These are phyloP conservation scores for Daldinia eschscholtzii DNA, from an alignment of 2,329 filamentous ascomycete species.

Conservation along the genomic window DNA sequence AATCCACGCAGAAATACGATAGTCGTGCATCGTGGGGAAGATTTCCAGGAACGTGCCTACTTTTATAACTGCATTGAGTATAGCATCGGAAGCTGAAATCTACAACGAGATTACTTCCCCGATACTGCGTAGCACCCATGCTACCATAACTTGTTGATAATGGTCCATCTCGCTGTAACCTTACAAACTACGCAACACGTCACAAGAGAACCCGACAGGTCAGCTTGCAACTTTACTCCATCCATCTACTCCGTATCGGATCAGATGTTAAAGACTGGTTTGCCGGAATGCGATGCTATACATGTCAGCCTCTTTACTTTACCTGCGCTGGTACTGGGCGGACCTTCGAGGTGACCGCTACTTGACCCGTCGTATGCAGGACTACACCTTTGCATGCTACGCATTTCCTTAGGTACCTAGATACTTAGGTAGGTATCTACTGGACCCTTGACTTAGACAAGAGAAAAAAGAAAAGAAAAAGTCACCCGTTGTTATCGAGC, in stretches of 20 bases:
- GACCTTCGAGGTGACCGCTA: constrained; percentile 12
- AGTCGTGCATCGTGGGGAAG: background rate
- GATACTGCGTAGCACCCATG: constrained; percentile 22
- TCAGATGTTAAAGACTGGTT: constrained; percentile 20
- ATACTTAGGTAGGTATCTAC: background rate
- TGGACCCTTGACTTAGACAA: constrained; percentile 4
- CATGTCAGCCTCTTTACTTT: constrained; percentile 7
- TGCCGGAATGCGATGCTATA: constrained; percentile 2
- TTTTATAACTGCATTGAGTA: constrained; percentile 21
- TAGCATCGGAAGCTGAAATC: constrained; percentile 42
- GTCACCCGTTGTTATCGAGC: constrained; percentile 1
- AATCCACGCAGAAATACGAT: background rate
- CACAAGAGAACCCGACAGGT: constrained; percentile 10
- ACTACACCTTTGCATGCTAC: constrained; percentile 9
- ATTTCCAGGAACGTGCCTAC: background rate
- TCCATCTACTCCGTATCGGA: constrained; percentile 24
- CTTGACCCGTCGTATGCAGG: constrained; percentile 23
- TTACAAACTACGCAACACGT: constrained; percentile 19
- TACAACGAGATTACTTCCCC: constrained; percentile 37
- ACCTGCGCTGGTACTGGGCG: background rate
- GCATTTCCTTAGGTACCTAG: background rate
- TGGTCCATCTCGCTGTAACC: constrained; percentile 8
- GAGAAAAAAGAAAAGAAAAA: background rate
- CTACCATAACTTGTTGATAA: constrained; percentile 4
- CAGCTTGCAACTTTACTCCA: constrained; percentile 19